Conservation (phyloP, 352 stramenopile genomes). For the Blastocystis sp. region DNA sequence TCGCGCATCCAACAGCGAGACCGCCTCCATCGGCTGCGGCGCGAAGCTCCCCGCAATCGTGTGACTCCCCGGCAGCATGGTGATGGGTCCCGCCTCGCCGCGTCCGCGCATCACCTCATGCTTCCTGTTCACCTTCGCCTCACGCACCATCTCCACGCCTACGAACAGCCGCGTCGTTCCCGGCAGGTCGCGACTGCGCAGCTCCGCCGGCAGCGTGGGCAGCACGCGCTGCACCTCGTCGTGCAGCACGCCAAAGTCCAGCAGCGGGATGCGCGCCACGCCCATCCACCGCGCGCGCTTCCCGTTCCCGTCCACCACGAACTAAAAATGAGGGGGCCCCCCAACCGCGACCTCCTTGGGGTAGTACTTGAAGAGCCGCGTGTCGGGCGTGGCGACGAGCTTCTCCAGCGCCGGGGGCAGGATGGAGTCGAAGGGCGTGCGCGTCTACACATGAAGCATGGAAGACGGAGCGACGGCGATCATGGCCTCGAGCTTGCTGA, state of each 20-base stretch:
- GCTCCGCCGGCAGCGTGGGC: constrained; percentile 7
- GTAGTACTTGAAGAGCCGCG: constrained; percentile 32
- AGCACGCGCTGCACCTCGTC: constrained; percentile 32
- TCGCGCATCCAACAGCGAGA: constrained; percentile 3
- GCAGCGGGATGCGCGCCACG: constrained; percentile 39
- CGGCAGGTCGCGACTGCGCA: background rate
- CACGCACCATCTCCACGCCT: background rate
- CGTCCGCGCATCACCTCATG: background rate
- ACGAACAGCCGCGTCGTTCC: constrained; percentile 9
- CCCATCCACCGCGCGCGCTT: constrained; percentile 61
- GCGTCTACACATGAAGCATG: constrained; percentile 1
- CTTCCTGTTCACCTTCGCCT: constrained; percentile 1
- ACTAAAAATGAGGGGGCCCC: background rate
- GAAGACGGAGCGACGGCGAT: background rate
- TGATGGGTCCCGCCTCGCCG: background rate
- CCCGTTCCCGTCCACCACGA: constrained; percentile 52
- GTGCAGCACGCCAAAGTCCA: constrained; percentile 55
- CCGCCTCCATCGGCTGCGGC: constrained; percentile 13
- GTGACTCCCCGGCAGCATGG: background rate
- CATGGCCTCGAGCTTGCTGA: constrained; percentile 42
- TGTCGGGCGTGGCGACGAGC: constrained; percentile 22
- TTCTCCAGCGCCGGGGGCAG: constrained; percentile 41
- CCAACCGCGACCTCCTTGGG: background rate
- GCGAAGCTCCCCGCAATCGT: background rate
- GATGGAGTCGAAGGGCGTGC: constrained; percentile 49